Base-by-base conservation (phyloP, 2,329 filamentous ascomycete species). In the Sclerotinia subarctica region DNA sequence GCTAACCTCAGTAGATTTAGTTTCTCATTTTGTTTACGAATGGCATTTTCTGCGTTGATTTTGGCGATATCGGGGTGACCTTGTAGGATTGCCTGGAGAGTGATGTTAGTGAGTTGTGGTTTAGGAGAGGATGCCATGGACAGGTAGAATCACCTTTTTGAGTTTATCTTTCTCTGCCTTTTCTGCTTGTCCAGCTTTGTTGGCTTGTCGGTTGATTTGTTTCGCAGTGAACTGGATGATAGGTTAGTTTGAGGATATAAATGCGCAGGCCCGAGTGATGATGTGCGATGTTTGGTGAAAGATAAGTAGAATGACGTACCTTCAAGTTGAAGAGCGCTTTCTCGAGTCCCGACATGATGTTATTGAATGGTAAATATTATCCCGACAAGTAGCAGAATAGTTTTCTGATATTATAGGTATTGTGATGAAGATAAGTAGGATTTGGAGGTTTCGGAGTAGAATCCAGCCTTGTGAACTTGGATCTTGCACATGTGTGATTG, bases 301-400 rank as follows among this genome's bases (percentile, higher is more conserved):
- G 70, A 72, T 69, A 70, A 70, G 69, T 35, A 26, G 35, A 62
- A 67, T 63, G 65, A 70, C 77, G 54, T 69, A 85, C 85, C 81
- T 87, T 88, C 70, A 88, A 80, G 76, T 87, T 87, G 79, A 87
- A 86, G 52, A 87, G 82, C 32, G 85, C 84, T 75, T 87, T 87
- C 76, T 87, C 85, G 68, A 87, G 82, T 70, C 85, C 85, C 44
- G 85, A 87, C 85, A 87, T 87, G 76, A 57, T 75, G 65, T n/a
- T 49, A 10, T 44, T 32, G 35, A 46, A 67, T 24, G 54, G 51
- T 21, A 46, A 32, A 62, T 57, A 24, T 15, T 17, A 54, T 47
- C 6, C 21, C n/a, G 0, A 35, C 21, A 32, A 21, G 17, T 21
- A 2, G 26, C 4, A 38, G 38, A 38, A 60, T 67, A 24, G 57